phyloP scores from a whole-genome alignment of 1,284 basidiomycete genomes.

The Papiliotrema laurentii region DNA sequence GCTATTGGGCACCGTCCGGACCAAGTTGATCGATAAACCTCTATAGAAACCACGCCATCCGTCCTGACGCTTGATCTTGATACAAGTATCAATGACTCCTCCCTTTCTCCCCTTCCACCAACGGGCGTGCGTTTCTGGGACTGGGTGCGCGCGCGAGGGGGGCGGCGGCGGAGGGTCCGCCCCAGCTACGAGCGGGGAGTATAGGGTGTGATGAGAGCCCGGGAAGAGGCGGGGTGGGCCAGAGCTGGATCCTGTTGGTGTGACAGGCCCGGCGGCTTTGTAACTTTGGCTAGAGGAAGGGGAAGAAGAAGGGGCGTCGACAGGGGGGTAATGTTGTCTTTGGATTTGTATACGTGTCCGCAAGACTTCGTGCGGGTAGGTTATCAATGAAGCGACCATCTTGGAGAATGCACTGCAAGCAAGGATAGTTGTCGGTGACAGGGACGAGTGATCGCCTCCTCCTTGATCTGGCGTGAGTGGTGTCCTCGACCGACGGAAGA shows the following conservation, averaged over 20 bases:
- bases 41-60: conserved; percentile 84
- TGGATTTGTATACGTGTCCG: conserved; percentile 82
- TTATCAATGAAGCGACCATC: conserved; percentile 87
- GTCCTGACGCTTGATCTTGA: conserved; percentile 68
- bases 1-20: conserved; percentile 88
- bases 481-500: not conserved
- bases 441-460: conserved; percentile 51
- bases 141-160: too few relatives aligned
- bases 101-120: conserved; percentile 22
- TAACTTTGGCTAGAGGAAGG: not conserved
- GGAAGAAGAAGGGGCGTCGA: not conserved
- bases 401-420: conserved; percentile 82
- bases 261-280: not conserved
- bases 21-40: conserved; percentile 81
- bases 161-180: conserved; percentile 19
- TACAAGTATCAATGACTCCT: conserved; percentile 67
- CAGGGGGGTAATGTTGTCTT: conserved; percentile 11
- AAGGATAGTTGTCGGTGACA: conserved; percentile 68
- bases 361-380: conserved; percentile 94
- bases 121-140: not conserved
- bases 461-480: not conserved
- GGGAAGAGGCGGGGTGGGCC: conserved; percentile 5
- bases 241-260: conserved; percentile 1
- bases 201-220: conserved; percentile 5
- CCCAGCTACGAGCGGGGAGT: conserved; percentile 27